These are phyloP conservation scores for Letharia lupina DNA, from an alignment of 495 filamentous ascomycete genomes.

Conservation along the genomic window DNA sequence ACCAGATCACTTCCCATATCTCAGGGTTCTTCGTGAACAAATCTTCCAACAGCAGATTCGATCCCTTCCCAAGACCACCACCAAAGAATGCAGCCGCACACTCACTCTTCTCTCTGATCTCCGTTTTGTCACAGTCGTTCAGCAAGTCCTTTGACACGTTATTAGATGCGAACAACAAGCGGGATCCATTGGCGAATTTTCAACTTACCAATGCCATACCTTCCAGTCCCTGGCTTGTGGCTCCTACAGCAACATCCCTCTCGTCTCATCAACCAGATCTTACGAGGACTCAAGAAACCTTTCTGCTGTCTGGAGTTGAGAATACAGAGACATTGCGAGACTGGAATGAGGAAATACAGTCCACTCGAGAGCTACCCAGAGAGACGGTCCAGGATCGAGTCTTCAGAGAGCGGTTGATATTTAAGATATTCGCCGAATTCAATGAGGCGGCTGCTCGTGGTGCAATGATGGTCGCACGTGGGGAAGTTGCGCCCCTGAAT, in stretches of 20 bases:
- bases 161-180: slow-evolving; percentile 71
- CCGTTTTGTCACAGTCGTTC: slow-evolving; percentile 75
- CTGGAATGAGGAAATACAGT: slow-evolving; percentile 99
- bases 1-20: slow-evolving; percentile 86
- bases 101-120: slow-evolving; percentile 75
- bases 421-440: slow-evolving; percentile 95
- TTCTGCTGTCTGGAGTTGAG: slow-evolving; percentile 79
- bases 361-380: slow-evolving; percentile 83
- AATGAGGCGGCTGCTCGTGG: slow-evolving; percentile 90
- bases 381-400: slow-evolving; percentile 93
- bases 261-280: slow-evolving; percentile 71
- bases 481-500: slow-evolving; percentile 93
- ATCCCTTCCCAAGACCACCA: slow-evolving; percentile 65
- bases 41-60: slow-evolving; percentile 82
- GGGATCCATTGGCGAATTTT: slow-evolving; percentile 85
- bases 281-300: slow-evolving; percentile 86
- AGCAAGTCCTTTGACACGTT: slow-evolving; percentile 59
- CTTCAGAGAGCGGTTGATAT: slow-evolving; percentile 86
- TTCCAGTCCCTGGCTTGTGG: slow-evolving; percentile 85
- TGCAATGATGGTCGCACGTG: slow-evolving; percentile 85
- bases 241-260: slow-evolving; percentile 51
- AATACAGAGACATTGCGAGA: slow-evolving; percentile 89
- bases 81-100: slow-evolving; percentile 68
- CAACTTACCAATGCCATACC: slow-evolving; percentile 91
- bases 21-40: slow-evolving; percentile 96